Evolutionary conservation across 352 stramenopile species (phyloP).

Genomic region (Phytophthora uliginosa): DNA sequence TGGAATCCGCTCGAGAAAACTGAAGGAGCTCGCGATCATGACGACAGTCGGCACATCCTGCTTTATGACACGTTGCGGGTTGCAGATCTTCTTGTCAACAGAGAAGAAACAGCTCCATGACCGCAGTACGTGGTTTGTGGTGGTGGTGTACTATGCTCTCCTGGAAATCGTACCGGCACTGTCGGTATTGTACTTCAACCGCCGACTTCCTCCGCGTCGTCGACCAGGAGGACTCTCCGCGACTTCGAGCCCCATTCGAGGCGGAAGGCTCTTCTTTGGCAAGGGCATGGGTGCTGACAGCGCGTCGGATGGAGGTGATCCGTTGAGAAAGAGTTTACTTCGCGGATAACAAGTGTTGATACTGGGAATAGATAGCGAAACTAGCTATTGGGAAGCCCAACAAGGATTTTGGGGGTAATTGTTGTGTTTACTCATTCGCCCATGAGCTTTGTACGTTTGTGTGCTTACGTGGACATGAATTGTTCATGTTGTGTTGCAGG

Average conservation of each 20-base stretch:
- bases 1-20: slow-evolving; percentile 83
- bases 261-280: slow-evolving; percentile 58
- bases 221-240: slow-evolving; percentile 35
- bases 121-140: slow-evolving; percentile 79
- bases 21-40: slow-evolving; percentile 86
- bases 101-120: slow-evolving; percentile 83
- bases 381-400: neutral
- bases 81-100: slow-evolving; percentile 81
- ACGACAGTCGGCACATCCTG: slow-evolving; percentile 87
- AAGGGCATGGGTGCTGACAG: slow-evolving; percentile 44
- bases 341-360: slow-evolving; percentile 25
- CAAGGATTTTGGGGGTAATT: neutral
- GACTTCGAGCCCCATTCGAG: slow-evolving; percentile 54
- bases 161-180: slow-evolving; percentile 84
- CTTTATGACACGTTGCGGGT: slow-evolving; percentile 75
- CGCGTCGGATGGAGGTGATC: slow-evolving; percentile 30
- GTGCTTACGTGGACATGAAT: too few relatives aligned
- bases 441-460: too few relatives aligned
- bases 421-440: too few relatives aligned
- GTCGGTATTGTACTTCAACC: slow-evolving; percentile 89
- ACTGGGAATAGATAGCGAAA: neutral
- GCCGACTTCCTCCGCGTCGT: slow-evolving; percentile 66
- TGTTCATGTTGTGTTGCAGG: too few relatives aligned
- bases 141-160: slow-evolving; percentile 85
- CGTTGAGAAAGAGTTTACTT: slow-evolving; percentile 66